Base-by-base conservation (phyloP, 1,139 yeast species). In the Saccharomyces hybrid region DNA sequence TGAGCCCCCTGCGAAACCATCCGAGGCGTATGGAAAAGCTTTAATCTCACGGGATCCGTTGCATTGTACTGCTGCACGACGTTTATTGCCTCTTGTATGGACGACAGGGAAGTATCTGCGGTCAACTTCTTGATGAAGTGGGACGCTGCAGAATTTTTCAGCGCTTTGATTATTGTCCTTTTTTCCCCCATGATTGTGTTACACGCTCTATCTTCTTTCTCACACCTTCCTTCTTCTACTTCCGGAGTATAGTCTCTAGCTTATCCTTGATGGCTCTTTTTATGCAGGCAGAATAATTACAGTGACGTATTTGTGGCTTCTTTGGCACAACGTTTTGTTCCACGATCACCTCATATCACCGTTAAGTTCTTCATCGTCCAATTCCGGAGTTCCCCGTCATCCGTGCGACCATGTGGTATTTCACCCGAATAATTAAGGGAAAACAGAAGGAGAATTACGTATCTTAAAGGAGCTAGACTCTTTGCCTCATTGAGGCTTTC, bases 1-100 rank as follows among this genome's bases (percentile, higher is more conserved):
- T 84, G 83, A 2, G 96, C 96, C 6, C 74, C 73, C 42, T 75
- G 68, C 9, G 89, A 75, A 1, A 67, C 65, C 2, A 76, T 74
- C 52, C 98, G 75, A 1, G 95, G 93, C 9, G 70, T 69, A 53
- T 82, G 76, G 51, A 81, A 71, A 1, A 60, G 75, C 48, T 59
- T 58, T 3, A 50, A 14, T 16, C 51, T 34, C 31, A 51, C 50
- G 9, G 50, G 47, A 46, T 55, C 48, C 9, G 51, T 38, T 25
- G 52, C 23, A n/a, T 27, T 14, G 16, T 38, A 25, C 31, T 48
- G 47, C 34, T 53, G 54, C 9, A 52, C 26, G 19, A 55, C 34
- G 11, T 47, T 47, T 3, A 52, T 50, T 3, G 60, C 61, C n/a
- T 46, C 28, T 1, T 44, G 19, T 3, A 59, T 25, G 2, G 55